Evolutionary conservation across 371 early-diverging fungal species (phyloP).

Genomic region (Nematocida homosporus): DNA sequence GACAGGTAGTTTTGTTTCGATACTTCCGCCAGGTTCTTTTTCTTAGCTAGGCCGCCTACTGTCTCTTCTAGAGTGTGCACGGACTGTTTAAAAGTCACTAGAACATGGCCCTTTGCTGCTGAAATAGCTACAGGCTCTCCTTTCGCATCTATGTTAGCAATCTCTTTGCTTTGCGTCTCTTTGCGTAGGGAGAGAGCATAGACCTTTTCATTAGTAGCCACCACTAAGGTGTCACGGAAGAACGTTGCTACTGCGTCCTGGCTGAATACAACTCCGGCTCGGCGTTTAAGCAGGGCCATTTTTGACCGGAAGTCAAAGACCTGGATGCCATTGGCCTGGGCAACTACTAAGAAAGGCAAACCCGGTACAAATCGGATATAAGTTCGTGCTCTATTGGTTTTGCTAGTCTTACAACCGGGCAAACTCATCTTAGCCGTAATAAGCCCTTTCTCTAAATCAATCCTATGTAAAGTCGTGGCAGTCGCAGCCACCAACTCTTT

Average conservation of each 20-base stretch:
- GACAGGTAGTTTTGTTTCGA: constrained; percentile 13
- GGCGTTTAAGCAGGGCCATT: constrained; percentile 6
- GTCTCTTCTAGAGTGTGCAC: constrained; percentile 9
- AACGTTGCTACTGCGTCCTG: neutral
- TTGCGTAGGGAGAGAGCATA: constrained; percentile 50
- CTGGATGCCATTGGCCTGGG: constrained; percentile 21
- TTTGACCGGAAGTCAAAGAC: constrained; percentile 31
- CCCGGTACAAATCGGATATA: constrained; percentile 14
- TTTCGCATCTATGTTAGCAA: constrained; percentile 4
- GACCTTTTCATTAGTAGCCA: constrained; percentile 27
- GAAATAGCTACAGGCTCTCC: constrained; percentile 34
- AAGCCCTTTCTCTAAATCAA: constrained; percentile 43
- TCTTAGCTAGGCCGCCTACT: constrained; percentile 24
- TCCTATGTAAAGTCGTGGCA: neutral
- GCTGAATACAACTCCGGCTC: constrained; percentile 29
- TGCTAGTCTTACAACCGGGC: too few species aligned
- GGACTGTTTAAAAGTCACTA: constrained; percentile 15
- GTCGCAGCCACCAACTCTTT: constrained; percentile 38
- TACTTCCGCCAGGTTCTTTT: constrained; percentile 12
- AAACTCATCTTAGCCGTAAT: constrained; percentile 15
- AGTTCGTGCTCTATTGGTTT: neutral
- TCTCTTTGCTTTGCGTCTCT: constrained; percentile 44
- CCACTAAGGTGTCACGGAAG: constrained; percentile 11
- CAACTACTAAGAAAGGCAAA: constrained; percentile 14
- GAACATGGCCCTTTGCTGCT: neutral